These are phyloP conservation scores for Didymella lethalis DNA, from an alignment of 2,329 filamentous ascomycete species.

Conservation along the genomic window DNA sequence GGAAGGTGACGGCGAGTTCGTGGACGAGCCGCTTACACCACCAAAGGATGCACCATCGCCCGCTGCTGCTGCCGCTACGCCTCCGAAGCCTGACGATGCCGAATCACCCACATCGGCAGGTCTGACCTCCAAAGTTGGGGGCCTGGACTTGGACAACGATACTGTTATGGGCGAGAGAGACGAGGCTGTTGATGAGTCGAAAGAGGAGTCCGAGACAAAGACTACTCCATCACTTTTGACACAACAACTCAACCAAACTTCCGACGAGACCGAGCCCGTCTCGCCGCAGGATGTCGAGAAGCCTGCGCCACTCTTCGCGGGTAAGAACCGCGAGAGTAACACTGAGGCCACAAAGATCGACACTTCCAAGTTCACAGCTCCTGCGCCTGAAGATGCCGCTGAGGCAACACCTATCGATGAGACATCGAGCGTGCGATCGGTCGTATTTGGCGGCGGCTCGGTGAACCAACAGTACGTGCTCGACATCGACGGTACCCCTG, in stretches of 20 bases:
- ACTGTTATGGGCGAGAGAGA: slow-evolving; percentile 56
- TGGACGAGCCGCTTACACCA: slow-evolving; percentile 78
- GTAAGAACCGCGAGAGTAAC: slow-evolving; percentile 47
- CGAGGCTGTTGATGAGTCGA: slow-evolving; percentile 29
- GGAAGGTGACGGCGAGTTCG: slow-evolving; percentile 70
- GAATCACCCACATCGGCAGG: slow-evolving; percentile 60
- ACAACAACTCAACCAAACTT: slow-evolving; percentile 51
- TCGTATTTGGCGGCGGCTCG: slow-evolving; percentile 45
- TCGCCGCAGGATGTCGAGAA: slow-evolving; percentile 71
- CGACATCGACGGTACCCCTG: slow-evolving; percentile 71
- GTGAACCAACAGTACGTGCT: slow-evolving; percentile 59
- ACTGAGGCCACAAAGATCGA: slow-evolving; percentile 41
- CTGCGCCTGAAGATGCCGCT: slow-evolving; percentile 41
- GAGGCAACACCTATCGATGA: slow-evolving; percentile 51
- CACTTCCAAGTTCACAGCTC: slow-evolving; percentile 39
- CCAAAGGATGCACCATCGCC: slow-evolving; percentile 36
- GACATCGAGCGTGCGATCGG: slow-evolving; percentile 43
- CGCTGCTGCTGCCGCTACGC: slow-evolving; percentile 25
- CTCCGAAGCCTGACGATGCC: slow-evolving; percentile 42
- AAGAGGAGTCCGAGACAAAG: slow-evolving; percentile 38
- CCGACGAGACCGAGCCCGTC: slow-evolving; percentile 40
- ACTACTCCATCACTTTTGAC: slow-evolving; percentile 52
- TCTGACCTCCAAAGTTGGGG: slow-evolving; percentile 63
- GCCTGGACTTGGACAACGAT: slow-evolving; percentile 67
- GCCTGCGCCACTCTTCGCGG: slow-evolving; percentile 70